Evolutionary conservation across 1,284 basidiomycete species (phyloP), one percentile per base, ranked within the genome.

Genomic region (Lentinula novae-zelandiae): DNA sequence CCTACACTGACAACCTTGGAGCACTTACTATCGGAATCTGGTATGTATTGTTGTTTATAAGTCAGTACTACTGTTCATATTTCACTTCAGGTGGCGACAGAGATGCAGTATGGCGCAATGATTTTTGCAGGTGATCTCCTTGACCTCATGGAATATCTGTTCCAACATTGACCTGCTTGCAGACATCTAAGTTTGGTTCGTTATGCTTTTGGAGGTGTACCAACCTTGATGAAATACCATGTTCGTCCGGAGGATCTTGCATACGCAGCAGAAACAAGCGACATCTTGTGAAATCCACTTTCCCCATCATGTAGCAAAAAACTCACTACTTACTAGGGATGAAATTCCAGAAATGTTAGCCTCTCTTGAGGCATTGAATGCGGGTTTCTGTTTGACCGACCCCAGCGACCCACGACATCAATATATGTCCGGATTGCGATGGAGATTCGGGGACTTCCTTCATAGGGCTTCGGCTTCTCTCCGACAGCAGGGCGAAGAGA

Each of bases 71-170:
- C 7, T 58, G 27, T 27, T 44, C 2, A 27, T 27, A 13, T 50
- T 57, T 50, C 33, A 12, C 44, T 62, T 76, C 71, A 76, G 73
- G 70, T 33, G 68, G 78, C 44, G 64, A 70, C 12, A 78, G 83
- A 15, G 84, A 89, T 70, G 79, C 81, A 22, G 67, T 79, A 13
- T 97, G 95, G 95, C 83, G 89, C 31, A 96, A 95, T 72, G 92
- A 96, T 67, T 95, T 96, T 69, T 96, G 94, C 74, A 84, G 87
- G 86, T 86, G 46, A 57, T 78, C 71, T 27, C 48, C 40, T 3
- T 61, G 42, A 52, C 36, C 33, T 60, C 27, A 36, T 15, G 15
- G 53, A 31, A 13, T 34, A 5, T 5, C n/a, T 5, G 38, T 31
- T 40, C 10, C 36, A 8, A 39, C 46, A 59, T 46, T 44, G 51